Conservation (phyloP, 805 yeast genomes). For the Cyberlindnera mrakii region DNA sequence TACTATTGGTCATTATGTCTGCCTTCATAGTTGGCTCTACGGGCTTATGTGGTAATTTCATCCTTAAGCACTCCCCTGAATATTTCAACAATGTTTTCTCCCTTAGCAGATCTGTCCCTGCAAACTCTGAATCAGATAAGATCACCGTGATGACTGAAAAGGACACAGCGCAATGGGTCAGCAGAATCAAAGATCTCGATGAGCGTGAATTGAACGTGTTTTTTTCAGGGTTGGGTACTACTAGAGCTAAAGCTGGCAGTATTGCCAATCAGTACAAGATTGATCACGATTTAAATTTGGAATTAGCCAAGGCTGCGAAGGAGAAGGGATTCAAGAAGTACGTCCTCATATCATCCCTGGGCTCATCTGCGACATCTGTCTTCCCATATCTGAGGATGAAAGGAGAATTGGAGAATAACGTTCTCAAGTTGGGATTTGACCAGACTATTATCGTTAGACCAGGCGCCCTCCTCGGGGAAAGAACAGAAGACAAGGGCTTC, state of each 20-base stretch:
- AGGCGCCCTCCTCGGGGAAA: conserved; percentile 63
- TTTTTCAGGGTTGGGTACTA: conserved; percentile 72
- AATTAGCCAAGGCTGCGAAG: conserved; percentile 68
- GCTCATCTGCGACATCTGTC: conserved; percentile 54
- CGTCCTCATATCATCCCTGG: conserved; percentile 59
- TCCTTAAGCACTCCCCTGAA: conserved; percentile 38
- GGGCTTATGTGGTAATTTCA: conserved; percentile 64
- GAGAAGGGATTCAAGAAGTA: conserved; percentile 61
- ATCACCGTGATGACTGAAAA: conserved; percentile 35
- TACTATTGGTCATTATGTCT: conserved; percentile 3
- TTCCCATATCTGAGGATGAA: conserved; percentile 62
- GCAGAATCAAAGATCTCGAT: conserved; percentile 25
- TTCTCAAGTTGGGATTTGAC: conserved; percentile 58
- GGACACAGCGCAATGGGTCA: conserved; percentile 46
- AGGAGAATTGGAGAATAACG: conserved; percentile 69
- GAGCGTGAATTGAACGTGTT: conserved; percentile 33
- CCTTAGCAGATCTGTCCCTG: conserved; percentile 40
- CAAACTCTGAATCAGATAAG: conserved; percentile 4
- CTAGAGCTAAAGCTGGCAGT: conserved; percentile 66
- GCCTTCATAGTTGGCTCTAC: conserved; percentile 61
- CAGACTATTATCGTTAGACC: conserved; percentile 73
- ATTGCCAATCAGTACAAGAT: conserved; percentile 62
- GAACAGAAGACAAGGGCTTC: conserved; percentile 38
- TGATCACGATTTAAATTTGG: conserved; percentile 68
- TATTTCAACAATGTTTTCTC: conserved; percentile 40